These are phyloP conservation scores for Pseudocercospora ulei DNA, from an alignment of 2,329 filamentous ascomycete species.

Conservation along the genomic window DNA sequence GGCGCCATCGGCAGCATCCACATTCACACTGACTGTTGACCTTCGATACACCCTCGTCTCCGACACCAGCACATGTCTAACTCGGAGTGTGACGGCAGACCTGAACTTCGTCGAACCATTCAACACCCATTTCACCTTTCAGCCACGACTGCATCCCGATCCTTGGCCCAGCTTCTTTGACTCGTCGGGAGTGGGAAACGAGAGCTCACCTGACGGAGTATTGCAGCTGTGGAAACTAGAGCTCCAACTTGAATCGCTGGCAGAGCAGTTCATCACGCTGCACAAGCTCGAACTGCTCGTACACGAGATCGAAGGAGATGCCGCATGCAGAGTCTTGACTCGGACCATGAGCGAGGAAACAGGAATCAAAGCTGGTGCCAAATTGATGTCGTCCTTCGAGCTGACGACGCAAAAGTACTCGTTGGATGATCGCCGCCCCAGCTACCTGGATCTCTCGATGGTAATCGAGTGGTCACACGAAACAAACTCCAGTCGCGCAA, in stretches of 20 bases:
- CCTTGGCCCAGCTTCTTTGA: slow-evolving; percentile 84
- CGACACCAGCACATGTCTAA: slow-evolving; percentile 70
- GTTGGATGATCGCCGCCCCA: slow-evolving; percentile 71
- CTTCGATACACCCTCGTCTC: slow-evolving; percentile 69
- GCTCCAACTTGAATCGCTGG: slow-evolving; percentile 65
- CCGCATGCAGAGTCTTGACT: slow-evolving; percentile 44
- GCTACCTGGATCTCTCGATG: slow-evolving; percentile 64
- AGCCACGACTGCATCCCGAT: slow-evolving; percentile 64
- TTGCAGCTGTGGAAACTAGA: slow-evolving; percentile 72
- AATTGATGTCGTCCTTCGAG: slow-evolving; percentile 22
- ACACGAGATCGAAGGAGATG: slow-evolving; percentile 52
- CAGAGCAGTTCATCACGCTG: slow-evolving; percentile 51
- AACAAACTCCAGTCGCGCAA: slow-evolving; percentile 36
- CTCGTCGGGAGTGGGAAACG: slow-evolving; percentile 28
- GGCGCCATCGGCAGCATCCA: slow-evolving; percentile 40
- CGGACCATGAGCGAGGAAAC: slow-evolving; percentile 11
- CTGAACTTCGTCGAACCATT: slow-evolving; percentile 73
- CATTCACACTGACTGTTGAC: slow-evolving; percentile 62
- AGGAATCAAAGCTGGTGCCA: slow-evolving; percentile 15
- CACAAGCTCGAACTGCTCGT: slow-evolving; percentile 57
- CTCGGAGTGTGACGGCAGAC: slow-evolving; percentile 59
- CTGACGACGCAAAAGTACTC: slow-evolving; percentile 64
- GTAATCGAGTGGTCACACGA: slow-evolving; percentile 66
- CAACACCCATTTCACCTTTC: slow-evolving; percentile 81
- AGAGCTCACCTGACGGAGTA: slow-evolving; percentile 48